Percentiles rank a stretch among this genome's conserved stretches.
Conservation (phyloP, 495 filamentous ascomycete genomes). For the Xylaria palmicola region DNA sequence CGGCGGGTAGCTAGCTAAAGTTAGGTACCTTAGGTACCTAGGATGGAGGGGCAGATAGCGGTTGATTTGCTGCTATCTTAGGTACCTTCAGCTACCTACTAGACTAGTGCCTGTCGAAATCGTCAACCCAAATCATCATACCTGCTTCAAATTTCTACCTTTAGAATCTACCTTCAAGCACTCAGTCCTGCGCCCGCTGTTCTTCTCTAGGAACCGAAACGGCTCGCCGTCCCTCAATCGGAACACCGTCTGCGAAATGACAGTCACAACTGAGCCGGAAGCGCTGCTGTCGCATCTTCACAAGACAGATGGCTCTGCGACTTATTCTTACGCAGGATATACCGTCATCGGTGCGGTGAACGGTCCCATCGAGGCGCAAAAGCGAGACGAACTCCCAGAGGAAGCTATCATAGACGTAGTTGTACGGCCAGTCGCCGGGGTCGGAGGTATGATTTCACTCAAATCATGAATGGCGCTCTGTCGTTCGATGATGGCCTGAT, state of each 20-base stretch:
- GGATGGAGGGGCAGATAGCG: no score
- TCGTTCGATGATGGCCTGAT: slow-evolving; percentile 36
- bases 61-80: no score
- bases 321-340: slow-evolving; percentile 74
- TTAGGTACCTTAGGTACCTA: no score
- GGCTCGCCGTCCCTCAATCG: neutral
- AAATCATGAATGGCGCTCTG: slow-evolving; percentile 23
- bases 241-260: slow-evolving; percentile 28
- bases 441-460: slow-evolving; percentile 73
- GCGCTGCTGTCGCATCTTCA: slow-evolving; percentile 58
- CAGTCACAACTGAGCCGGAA: slow-evolving; percentile 42
- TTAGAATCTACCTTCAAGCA: no score
- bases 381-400: slow-evolving; percentile 83
- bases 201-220: neutral
- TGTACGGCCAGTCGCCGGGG: slow-evolving; percentile 78
- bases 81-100: no score
- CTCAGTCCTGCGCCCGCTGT: no score
- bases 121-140: no score
- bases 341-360: slow-evolving; percentile 82
- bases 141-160: no score
- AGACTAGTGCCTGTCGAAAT: no score
- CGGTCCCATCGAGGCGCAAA: slow-evolving; percentile 86
- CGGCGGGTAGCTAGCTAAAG: no score
- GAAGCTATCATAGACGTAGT: slow-evolving; percentile 89
- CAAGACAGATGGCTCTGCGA: slow-evolving; percentile 85